These are phyloP conservation scores for Saccharomycopsis phalli DNA, from an alignment of 1,139 yeast genomes.

Conservation along the genomic window DNA sequence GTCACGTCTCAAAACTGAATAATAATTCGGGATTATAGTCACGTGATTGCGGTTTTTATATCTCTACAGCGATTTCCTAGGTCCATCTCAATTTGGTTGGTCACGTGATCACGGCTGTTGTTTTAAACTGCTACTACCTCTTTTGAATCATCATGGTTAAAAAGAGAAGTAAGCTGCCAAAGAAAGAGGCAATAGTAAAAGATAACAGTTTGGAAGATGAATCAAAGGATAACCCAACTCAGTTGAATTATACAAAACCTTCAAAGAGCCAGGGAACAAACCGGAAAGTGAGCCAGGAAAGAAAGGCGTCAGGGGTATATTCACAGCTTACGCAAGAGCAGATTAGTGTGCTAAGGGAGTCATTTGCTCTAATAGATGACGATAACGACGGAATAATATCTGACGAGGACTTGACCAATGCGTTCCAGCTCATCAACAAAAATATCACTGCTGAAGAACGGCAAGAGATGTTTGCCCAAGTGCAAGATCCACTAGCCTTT, in stretches of 20 bases:
- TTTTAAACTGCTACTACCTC: too few species aligned
- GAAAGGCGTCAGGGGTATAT: slow-evolving; percentile 19
- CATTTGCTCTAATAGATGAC: slow-evolving; percentile 18
- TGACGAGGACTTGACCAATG: slow-evolving; percentile 18
- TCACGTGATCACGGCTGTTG: too few species aligned
- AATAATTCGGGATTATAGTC: too few species aligned
- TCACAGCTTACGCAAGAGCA: slow-evolving; percentile 20
- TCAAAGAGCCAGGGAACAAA: slow-evolving; percentile 6
- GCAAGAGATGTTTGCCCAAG: slow-evolving; percentile 16
- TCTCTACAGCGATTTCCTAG: too few species aligned
- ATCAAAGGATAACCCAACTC: slow-evolving; percentile 4
- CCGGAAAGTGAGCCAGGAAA: slow-evolving; percentile 7
- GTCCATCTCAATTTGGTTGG: too few species aligned
- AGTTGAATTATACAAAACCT: slow-evolving; percentile 13
- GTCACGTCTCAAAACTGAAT: too few species aligned
- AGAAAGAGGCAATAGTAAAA: not conserved
- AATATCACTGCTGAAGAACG: slow-evolving; percentile 9
- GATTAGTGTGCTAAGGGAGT: slow-evolving; percentile 15
- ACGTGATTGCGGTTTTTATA: too few species aligned
- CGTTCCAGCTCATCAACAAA: slow-evolving; percentile 18
- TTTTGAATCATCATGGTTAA: too few species aligned
- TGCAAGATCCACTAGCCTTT: slow-evolving; percentile 19
- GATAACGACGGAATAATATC: slow-evolving; percentile 20
- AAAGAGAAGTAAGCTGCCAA: not conserved
- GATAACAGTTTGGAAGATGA: not conserved